A percentile compares a stretch with the other conserved stretches of the same genome.
Evolutionary conservation across 768 basidiomycete genomes (phyloP).

Genomic region (Mrakia gelida): DNA sequence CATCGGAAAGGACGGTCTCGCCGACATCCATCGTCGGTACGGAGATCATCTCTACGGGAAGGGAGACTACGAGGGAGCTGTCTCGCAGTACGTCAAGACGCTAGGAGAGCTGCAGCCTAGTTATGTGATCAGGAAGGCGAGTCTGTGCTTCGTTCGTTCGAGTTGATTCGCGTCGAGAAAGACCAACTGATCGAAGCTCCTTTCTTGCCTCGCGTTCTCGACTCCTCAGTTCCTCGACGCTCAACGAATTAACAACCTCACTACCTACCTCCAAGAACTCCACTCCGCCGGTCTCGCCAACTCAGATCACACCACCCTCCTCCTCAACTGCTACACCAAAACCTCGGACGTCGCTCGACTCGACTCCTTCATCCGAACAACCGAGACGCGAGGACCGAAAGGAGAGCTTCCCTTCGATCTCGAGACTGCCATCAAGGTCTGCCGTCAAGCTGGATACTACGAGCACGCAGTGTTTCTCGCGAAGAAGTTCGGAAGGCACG

Average conservation of each 20-base stretch:
- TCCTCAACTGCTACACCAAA: slow-evolving; percentile 96
- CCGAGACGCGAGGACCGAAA: slow-evolving; percentile 39
- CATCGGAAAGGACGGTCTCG: slow-evolving; percentile 66
- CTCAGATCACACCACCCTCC: slow-evolving; percentile 90
- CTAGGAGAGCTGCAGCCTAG: slow-evolving; percentile 81
- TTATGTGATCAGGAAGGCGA: slow-evolving; percentile 93
- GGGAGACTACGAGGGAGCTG: slow-evolving; percentile 86
- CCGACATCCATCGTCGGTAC: slow-evolving; percentile 83
- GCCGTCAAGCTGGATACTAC: slow-evolving; percentile 92
- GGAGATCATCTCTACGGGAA: slow-evolving; percentile 88
- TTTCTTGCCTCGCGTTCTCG: background rate
- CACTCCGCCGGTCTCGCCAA: slow-evolving; percentile 87
- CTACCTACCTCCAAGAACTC: slow-evolving; percentile 90
- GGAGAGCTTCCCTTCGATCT: slow-evolving; percentile 88
- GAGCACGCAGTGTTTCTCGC: slow-evolving; percentile 92
- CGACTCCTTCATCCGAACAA: slow-evolving; percentile 83
- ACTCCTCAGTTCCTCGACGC: slow-evolving; percentile 83
- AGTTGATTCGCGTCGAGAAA: background rate
- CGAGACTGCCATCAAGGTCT: slow-evolving; percentile 93
- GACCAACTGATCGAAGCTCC: background rate
- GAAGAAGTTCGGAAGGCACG: slow-evolving; percentile 81
- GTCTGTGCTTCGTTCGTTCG: background rate
- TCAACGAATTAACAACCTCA: slow-evolving; percentile 90
- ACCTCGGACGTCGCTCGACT: slow-evolving; percentile 83
- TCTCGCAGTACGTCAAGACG: slow-evolving; percentile 87